These are phyloP conservation scores for Suillus ampliporus DNA, from an alignment of 768 basidiomycete genomes.

Conservation along the genomic window DNA sequence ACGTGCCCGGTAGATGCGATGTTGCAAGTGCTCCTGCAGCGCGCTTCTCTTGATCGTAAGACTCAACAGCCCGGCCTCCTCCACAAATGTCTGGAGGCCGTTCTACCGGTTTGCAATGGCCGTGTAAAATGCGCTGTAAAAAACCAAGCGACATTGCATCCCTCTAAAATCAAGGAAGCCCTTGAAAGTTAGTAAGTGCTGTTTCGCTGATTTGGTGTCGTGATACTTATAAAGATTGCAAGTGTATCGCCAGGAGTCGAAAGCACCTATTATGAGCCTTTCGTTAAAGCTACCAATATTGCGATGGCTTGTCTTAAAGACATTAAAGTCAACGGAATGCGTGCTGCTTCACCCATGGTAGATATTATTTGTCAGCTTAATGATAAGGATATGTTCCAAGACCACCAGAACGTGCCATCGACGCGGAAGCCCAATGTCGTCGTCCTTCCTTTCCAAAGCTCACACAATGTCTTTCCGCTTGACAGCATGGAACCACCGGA, in stretches of 20 bases:
- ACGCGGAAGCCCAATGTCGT: constrained; percentile 5
- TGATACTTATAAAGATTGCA: background rate
- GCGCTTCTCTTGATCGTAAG: background rate
- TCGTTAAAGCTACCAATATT: background rate
- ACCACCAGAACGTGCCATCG: background rate
- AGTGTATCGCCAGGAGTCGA: background rate
- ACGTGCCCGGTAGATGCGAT: background rate
- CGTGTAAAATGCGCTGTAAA: no score
- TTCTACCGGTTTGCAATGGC: no score
- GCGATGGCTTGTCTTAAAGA: constrained; percentile 8
- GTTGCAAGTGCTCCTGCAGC: background rate
- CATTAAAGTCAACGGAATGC: background rate
- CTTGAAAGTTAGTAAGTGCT: no score
- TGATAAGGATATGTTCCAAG: background rate
- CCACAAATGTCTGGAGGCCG: background rate
- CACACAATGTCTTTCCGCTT: background rate
- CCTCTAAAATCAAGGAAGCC: no score
- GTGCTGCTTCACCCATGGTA: background rate
- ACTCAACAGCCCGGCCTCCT: background rate
- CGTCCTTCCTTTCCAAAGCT: background rate
- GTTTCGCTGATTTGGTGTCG: no score
- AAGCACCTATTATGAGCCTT: background rate
- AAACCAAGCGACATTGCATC: no score
- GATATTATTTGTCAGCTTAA: background rate
- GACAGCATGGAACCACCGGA: no score